Conservation (phyloP, 352 stramenopile species). For the Phytophthora meadii region DNA sequence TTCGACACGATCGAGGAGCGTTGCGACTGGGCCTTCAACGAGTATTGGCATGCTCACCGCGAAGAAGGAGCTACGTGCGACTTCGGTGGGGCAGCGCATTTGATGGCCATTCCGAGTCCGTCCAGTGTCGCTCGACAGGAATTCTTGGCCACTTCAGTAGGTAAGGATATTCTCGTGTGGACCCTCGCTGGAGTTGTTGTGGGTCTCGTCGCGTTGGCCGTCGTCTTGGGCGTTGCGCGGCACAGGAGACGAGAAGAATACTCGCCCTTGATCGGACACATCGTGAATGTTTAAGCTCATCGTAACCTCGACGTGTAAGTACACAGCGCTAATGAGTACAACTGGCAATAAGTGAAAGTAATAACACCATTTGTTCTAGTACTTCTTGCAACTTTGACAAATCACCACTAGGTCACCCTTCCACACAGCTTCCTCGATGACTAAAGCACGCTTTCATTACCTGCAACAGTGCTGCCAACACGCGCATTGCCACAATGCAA, state of each 20-base stretch:
- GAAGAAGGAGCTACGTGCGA: conserved; percentile 75
- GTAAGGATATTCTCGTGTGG: conserved; percentile 33
- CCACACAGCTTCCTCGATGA: too few species aligned
- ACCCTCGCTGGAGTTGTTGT: conserved; percentile 22
- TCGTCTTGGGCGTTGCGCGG: conserved; percentile 21
- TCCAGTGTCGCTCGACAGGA: conserved; percentile 25
- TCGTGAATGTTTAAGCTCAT: conserved; percentile 20
- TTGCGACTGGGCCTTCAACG: conserved; percentile 76
- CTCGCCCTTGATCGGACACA: conserved; percentile 34
- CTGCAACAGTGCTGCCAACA: too few species aligned
- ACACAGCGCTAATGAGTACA: not conserved
- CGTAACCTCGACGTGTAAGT: not conserved
- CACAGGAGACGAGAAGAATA: conserved; percentile 39
- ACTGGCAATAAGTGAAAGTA: not conserved
- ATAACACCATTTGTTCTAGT: too few species aligned
- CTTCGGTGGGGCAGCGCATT: conserved; percentile 71
- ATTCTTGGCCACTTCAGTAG: conserved; percentile 15
- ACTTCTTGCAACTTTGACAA: too few species aligned
- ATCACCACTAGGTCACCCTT: too few species aligned
- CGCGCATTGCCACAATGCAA: too few species aligned
- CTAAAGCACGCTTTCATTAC: too few species aligned
- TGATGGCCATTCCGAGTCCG: conserved; percentile 43
- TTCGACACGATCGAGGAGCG: conserved; percentile 68
- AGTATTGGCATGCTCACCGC: conserved; percentile 74
- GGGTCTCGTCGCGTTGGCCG: conserved; percentile 15